Conservation (phyloP, 2,329 filamentous ascomycete species). For the Magnaporthiopsis rhizophila region DNA sequence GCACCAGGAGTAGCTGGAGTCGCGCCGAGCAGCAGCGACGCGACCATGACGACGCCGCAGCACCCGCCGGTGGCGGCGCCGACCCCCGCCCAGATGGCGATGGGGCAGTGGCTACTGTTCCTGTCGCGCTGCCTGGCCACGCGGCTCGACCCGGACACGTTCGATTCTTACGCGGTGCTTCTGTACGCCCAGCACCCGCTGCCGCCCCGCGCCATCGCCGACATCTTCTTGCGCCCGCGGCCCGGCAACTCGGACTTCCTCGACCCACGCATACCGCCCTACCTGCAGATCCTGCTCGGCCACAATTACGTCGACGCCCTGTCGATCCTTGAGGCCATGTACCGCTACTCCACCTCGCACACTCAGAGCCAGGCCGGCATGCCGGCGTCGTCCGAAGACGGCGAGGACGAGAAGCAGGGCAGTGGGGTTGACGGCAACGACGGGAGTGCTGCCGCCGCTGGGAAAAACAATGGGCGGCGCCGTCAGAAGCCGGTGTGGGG, state of each 20-base stretch:
- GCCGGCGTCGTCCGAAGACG: neutral
- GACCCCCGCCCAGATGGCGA: slow-evolving; percentile 11
- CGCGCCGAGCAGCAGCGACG: neutral
- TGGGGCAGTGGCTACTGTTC: slow-evolving; percentile 41
- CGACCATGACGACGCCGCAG: neutral
- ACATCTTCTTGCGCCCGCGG: slow-evolving; percentile 50
- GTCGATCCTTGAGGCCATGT: slow-evolving; percentile 46
- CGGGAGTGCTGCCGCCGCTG: neutral
- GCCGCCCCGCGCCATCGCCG: slow-evolving; percentile 41
- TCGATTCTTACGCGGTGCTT: slow-evolving; percentile 41
- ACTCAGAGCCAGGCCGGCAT: slow-evolving; percentile 18
- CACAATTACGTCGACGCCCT: slow-evolving; percentile 44
- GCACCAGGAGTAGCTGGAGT: neutral
- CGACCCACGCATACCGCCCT: slow-evolving; percentile 52
- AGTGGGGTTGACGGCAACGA: neutral
- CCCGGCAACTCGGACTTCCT: slow-evolving; percentile 38
- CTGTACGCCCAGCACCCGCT: slow-evolving; percentile 45
- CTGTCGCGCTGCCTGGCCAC: slow-evolving; percentile 39
- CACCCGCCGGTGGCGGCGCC: neutral
- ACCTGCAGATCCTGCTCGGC: slow-evolving; percentile 46
- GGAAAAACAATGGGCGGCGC: slow-evolving; percentile 12
- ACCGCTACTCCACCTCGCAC: slow-evolving; percentile 49
- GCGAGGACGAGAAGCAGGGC: slow-evolving; percentile 10
- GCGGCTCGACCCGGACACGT: slow-evolving; percentile 45
- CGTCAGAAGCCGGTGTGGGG: slow-evolving; percentile 34